These are phyloP conservation scores for Rhynchospora breviuscula DNA, from an alignment of 176 grass and related monocot genomes.

Conservation along the genomic window DNA sequence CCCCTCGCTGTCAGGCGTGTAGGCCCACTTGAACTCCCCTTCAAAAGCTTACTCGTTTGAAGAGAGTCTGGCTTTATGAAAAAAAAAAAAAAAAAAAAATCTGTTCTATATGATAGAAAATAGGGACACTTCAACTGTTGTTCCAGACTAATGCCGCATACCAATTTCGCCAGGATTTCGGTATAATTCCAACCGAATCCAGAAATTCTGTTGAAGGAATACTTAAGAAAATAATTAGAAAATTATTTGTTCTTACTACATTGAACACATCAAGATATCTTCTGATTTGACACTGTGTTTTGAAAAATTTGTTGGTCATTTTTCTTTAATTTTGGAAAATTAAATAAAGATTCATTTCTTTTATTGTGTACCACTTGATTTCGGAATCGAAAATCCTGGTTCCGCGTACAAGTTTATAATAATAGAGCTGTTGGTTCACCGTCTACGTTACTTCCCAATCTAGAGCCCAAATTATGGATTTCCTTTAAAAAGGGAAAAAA, in stretches of 20 bases:
- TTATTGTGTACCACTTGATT: not conserved
- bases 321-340: too few species aligned
- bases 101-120: not conserved
- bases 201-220: not conserved
- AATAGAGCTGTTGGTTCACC: constrained; percentile 4
- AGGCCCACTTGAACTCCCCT: not conserved
- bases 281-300: not conserved
- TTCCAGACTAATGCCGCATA: not conserved
- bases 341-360: not conserved
- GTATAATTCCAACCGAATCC: not conserved
- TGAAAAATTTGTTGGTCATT: too few species aligned
- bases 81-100: too few species aligned
- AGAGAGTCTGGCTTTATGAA: too few species aligned
- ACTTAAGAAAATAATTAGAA: not conserved
- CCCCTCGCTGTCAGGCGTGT: not conserved
- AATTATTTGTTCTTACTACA: not conserved
- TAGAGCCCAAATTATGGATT: not conserved
- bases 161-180: not conserved
- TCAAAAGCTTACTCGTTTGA: not conserved
- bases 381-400: not conserved
- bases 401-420: not conserved
- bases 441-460: constrained; percentile 2
- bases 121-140: constrained; percentile 12
- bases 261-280: not conserved
- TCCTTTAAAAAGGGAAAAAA: not conserved